phyloP scores from a whole-genome alignment of 495 filamentous ascomycete species.

The Aspergillus ostianus region DNA sequence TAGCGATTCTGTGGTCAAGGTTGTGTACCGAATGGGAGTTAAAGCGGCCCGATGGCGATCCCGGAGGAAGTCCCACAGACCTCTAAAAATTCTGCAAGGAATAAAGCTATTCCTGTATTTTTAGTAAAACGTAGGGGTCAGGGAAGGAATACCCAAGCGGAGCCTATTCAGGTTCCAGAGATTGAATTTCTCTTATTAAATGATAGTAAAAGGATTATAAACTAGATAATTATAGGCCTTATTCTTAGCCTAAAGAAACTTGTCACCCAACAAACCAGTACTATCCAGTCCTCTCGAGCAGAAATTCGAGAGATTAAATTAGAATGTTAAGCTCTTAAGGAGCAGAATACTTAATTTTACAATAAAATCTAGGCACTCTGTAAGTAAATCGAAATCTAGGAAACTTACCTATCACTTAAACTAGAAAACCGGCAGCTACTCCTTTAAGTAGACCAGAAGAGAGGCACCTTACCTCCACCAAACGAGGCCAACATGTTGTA shows the following conservation, averaged over 20 bases:
- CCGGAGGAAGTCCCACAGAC: constrained; percentile 3
- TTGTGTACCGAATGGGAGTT: constrained; percentile 7
- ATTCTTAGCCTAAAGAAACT: constrained; percentile 13
- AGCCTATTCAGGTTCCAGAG: neutral
- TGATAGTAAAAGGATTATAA: constrained; percentile 10
- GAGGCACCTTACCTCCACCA: too few relatives aligned
- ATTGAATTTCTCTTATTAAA: constrained; percentile 8
- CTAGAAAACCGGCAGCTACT: too few relatives aligned
- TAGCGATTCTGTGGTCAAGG: constrained; percentile 5
- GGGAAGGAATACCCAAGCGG: constrained; percentile 2
- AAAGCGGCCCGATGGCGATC: constrained; percentile 6
- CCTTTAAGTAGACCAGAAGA: too few relatives aligned
- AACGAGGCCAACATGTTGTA: too few relatives aligned
- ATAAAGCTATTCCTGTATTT: too few relatives aligned
- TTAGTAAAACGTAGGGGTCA: neutral
- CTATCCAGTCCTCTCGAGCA: constrained; percentile 4
- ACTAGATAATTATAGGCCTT: constrained; percentile 5
- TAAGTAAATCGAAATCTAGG: constrained; percentile 5
- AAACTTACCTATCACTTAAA: too few relatives aligned
- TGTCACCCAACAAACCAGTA: constrained; percentile 7
- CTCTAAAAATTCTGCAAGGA: neutral
- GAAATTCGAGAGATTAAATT: constrained; percentile 15
- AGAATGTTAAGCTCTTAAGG: constrained; percentile 7
- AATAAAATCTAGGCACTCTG: constrained; percentile 11
- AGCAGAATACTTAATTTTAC: constrained; percentile 11